Percentiles rank a stretch among this genome's conserved stretches.
phyloP scores from a whole-genome alignment of 2,329 filamentous ascomycete species.

The Zasmidium citrigriseum region DNA sequence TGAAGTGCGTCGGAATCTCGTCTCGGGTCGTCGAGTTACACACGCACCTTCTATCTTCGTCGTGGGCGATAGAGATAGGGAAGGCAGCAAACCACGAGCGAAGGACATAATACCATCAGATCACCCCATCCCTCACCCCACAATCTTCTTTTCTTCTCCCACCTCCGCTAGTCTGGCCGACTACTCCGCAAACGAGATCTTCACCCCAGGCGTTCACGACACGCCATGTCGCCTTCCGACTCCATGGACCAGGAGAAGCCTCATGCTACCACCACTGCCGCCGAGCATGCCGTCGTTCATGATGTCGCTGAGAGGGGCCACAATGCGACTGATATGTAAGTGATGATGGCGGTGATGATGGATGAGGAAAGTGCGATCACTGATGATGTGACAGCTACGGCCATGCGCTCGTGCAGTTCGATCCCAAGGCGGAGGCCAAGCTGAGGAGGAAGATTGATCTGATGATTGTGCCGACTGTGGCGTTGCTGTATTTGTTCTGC shows the following conservation, averaged over 20 bases:
- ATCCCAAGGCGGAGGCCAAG: slow-evolving; percentile 57
- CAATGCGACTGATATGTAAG: background rate
- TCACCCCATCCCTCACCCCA: background rate
- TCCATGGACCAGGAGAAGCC: background rate
- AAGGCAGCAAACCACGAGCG: background rate
- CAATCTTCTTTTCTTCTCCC: background rate
- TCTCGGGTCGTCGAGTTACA: background rate
- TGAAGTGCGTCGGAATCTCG: background rate
- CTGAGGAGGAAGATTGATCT: slow-evolving; percentile 67
- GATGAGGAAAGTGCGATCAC: background rate
- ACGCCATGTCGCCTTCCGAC: background rate
- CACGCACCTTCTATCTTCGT: background rate
- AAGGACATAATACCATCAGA: background rate
- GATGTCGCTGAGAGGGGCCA: background rate
- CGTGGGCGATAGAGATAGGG: background rate
- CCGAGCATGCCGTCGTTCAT: background rate
- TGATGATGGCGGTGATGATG: background rate
- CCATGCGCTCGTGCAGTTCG: slow-evolving; percentile 54
- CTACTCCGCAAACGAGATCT: background rate
- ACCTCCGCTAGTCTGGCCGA: background rate
- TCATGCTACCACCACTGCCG: background rate
- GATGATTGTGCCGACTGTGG: slow-evolving; percentile 65
- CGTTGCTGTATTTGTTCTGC: slow-evolving; percentile 69
- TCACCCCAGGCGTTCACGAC: background rate
- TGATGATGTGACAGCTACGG: slow-evolving; percentile 45